A percentile compares a stretch with the other conserved stretches of the same genome.
These are phyloP conservation scores for Myxozyma sirexii DNA, from an alignment of 805 yeast genomes.

Conservation along the genomic window DNA sequence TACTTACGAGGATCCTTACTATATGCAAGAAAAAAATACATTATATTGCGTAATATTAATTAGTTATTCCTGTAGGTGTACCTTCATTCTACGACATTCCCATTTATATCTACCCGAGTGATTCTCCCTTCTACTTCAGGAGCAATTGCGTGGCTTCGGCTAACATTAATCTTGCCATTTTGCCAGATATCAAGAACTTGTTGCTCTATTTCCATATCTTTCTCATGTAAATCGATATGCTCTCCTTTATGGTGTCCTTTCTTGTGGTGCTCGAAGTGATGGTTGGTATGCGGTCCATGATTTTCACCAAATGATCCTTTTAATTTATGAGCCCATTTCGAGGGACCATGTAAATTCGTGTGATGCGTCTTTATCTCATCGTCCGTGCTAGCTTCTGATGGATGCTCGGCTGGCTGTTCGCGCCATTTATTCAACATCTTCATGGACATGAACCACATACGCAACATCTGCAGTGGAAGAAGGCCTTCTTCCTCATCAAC, in stretches of 20 bases:
- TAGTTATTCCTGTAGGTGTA: neutral
- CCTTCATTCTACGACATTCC: neutral
- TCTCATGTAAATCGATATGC: slow-evolving; percentile 2
- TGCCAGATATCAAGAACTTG: slow-evolving; percentile 20
- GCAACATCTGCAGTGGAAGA: slow-evolving; percentile 28
- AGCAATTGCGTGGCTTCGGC: slow-evolving; percentile 11
- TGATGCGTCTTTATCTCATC: neutral
- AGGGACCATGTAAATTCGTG: neutral
- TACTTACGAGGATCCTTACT: too few species aligned
- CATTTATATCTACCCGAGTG: slow-evolving; percentile 6
- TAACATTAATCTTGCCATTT: neutral
- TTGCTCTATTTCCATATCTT: slow-evolving; percentile 17
- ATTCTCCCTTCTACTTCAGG: slow-evolving; percentile 27
- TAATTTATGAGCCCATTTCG: slow-evolving; percentile 8
- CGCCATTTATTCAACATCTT: slow-evolving; percentile 17
- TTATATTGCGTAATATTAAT: neutral
- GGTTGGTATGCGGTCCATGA: neutral
- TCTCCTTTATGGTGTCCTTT: neutral
- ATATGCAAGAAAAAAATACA: neutral
- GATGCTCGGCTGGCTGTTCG: neutral
- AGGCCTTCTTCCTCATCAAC: slow-evolving; percentile 35
- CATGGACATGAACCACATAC: slow-evolving; percentile 34
- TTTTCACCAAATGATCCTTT: neutral
- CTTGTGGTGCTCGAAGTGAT: neutral
- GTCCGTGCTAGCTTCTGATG: neutral